Evolutionary conservation across 2,329 filamentous ascomycete genomes (phyloP).

Genomic region (Botrytis fabae): DNA sequence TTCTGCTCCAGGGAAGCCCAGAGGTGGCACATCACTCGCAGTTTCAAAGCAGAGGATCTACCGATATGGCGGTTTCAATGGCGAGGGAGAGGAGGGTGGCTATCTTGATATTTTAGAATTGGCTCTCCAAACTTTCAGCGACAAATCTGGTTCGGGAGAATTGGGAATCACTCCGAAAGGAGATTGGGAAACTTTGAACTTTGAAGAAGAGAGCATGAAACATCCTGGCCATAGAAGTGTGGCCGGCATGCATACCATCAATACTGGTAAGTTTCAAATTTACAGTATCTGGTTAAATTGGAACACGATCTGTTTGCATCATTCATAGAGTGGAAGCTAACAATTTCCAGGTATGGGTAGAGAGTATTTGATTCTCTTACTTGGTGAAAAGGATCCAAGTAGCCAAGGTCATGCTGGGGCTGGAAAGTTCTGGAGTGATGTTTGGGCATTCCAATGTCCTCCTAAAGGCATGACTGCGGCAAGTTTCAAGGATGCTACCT

Average conservation of each 20-base stretch:
- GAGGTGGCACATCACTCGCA: conserved; percentile 68
- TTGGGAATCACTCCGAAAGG: conserved; percentile 52
- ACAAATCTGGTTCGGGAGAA: conserved; percentile 51
- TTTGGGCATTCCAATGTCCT: conserved; percentile 65
- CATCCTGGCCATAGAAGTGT: conserved; percentile 58
- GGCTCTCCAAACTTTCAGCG: conserved; percentile 56
- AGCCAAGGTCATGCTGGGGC: conserved; percentile 51
- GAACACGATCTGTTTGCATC: neutral
- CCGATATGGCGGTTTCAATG: conserved; percentile 80
- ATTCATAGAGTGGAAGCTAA: neutral
- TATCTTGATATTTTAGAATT: conserved; percentile 66
- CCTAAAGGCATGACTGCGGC: conserved; percentile 55
- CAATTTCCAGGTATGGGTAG: conserved; percentile 47
- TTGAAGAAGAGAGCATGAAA: conserved; percentile 45
- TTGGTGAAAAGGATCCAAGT: conserved; percentile 57
- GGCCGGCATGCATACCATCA: conserved; percentile 55
- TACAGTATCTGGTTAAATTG: neutral
- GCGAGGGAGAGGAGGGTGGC: conserved; percentile 67
- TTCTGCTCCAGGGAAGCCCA: conserved; percentile 63
- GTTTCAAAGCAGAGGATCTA: conserved; percentile 66
- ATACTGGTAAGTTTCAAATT: conserved; percentile 44
- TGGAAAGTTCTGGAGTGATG: conserved; percentile 58
- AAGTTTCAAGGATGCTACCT: conserved; percentile 56
- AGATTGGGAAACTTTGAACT: conserved; percentile 55
- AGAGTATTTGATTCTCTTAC: conserved; percentile 61